A percentile compares a stretch with the other conserved stretches of the same genome.
Evolutionary conservation across 2,329 filamentous ascomycete genomes (phyloP).

Genomic region (Bertia moriformis): DNA sequence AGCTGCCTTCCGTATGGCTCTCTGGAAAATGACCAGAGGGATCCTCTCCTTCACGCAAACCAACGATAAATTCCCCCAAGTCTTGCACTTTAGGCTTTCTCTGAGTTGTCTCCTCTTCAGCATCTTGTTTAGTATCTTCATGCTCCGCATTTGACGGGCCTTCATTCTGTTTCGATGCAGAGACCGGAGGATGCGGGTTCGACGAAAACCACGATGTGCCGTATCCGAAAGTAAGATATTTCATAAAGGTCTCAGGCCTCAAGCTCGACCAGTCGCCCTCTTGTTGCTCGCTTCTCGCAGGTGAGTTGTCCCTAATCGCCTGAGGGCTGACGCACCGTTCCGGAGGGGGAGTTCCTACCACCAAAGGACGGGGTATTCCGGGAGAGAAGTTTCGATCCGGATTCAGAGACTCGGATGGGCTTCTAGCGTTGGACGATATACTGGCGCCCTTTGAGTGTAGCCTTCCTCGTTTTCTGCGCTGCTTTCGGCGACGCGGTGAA

Average conservation of each 20-base stretch:
- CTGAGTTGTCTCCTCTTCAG: too few relatives aligned
- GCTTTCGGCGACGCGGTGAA: constrained; percentile 35
- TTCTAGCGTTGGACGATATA: constrained; percentile 4
- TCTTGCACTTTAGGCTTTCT: neutral
- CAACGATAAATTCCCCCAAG: neutral
- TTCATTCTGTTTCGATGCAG: constrained; percentile 6
- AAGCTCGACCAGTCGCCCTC: neutral
- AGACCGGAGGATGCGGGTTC: constrained; percentile 14
- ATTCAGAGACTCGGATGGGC: neutral
- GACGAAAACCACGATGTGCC: constrained; percentile 48
- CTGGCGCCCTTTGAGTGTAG: constrained; percentile 10
- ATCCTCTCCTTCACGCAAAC: neutral
- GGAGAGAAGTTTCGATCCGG: neutral
- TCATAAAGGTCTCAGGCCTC: constrained; percentile 36
- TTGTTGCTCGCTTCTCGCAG: neutral
- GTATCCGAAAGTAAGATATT: constrained; percentile 53
- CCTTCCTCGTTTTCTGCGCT: constrained; percentile 13
- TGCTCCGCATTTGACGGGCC: too few relatives aligned
- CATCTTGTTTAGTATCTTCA: too few relatives aligned
- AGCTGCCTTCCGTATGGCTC: too few relatives aligned
- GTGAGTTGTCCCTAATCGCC: constrained; percentile 5
- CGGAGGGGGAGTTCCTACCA: neutral
- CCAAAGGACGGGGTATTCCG: neutral
- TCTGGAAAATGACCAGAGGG: too few relatives aligned
- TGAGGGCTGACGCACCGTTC: too few relatives aligned